Percentiles rank a stretch among this genome's conserved stretches.
Evolutionary conservation across 805 yeast species (phyloP).

Genomic region (Zygosaccharomyces siamensis): DNA sequence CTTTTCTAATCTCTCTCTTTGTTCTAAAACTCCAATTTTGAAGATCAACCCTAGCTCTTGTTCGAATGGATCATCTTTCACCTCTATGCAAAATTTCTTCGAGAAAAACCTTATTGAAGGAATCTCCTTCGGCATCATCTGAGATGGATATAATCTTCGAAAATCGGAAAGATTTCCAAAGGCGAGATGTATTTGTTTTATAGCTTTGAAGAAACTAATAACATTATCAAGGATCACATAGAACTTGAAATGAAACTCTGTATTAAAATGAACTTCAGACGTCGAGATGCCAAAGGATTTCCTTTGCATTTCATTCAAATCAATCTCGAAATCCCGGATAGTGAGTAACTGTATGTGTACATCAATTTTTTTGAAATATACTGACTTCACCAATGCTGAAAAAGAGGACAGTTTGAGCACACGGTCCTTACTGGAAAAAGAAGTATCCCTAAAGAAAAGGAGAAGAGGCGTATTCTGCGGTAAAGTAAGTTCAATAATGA

Average conservation of each 20-base stretch:
- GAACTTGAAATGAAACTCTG: conserved; percentile 37
- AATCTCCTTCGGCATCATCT: conserved; percentile 29
- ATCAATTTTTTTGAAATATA: conserved; percentile 23
- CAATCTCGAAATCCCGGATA: conserved; percentile 14
- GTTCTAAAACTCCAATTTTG: conserved; percentile 57
- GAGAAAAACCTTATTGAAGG: conserved; percentile 44
- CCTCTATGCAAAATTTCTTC: conserved; percentile 40
- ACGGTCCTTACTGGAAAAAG: conserved; percentile 5
- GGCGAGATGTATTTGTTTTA: conserved; percentile 42
- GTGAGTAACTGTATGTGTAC: conserved; percentile 23
- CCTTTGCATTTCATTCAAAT: conserved; percentile 4
- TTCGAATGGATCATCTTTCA: conserved; percentile 66
- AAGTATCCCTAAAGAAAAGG: conserved; percentile 12
- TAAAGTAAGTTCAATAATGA: conserved; percentile 24
- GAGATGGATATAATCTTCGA: conserved; percentile 24
- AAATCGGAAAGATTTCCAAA: conserved; percentile 36
- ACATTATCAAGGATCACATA: conserved; percentile 50
- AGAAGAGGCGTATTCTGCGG: conserved; percentile 28
- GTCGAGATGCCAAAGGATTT: conserved; percentile 14
- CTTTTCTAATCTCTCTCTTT: conserved; percentile 45
- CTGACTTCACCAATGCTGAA: conserved; percentile 25
- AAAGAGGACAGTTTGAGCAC: conserved; percentile 11
- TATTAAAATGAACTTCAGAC: conserved; percentile 24
- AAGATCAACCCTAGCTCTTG: conserved; percentile 52
- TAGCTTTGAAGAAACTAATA: conserved; percentile 45